Evolutionary conservation across 108 stramenopile genomes (phyloP).

Genomic region (Cyclotella atomus): DNA sequence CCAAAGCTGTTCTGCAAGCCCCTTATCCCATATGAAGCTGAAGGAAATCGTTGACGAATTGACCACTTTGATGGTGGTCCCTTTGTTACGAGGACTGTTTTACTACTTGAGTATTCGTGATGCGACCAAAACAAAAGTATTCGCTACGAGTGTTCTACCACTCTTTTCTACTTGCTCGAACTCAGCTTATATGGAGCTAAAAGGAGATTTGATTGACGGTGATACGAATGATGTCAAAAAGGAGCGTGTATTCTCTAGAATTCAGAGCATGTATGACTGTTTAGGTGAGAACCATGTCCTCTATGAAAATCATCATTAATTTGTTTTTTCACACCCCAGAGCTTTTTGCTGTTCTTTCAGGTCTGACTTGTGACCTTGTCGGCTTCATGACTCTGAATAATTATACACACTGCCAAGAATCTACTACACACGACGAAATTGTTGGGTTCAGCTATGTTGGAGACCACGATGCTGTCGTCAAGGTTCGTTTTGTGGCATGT

Average conservation of each 20-base stretch:
- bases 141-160: constrained; percentile 74
- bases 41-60: constrained; percentile 63
- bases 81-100: constrained; percentile 71
- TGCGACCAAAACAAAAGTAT: constrained; percentile 57
- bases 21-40: constrained; percentile 56
- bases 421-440: constrained; percentile 12
- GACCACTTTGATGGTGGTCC: constrained; percentile 70
- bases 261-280: constrained; percentile 68
- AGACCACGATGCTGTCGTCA: constrained; percentile 11
- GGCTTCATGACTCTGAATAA: constrained; percentile 31
- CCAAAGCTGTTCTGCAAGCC: constrained; percentile 63
- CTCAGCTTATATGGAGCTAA: constrained; percentile 57
- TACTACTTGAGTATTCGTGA: constrained; percentile 60
- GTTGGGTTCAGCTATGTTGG: constrained; percentile 35
- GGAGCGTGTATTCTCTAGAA: constrained; percentile 55
- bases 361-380: constrained; percentile 33
- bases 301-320: too few relatives aligned
- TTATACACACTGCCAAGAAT: constrained; percentile 26
- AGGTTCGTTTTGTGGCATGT: too few relatives aligned
- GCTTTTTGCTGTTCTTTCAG: neutral
- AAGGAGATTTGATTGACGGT: constrained; percentile 52
- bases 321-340: too few relatives aligned
- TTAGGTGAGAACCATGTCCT: constrained; percentile 33
- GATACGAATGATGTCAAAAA: constrained; percentile 35
- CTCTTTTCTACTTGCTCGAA: constrained; percentile 66